phyloP scores from a whole-genome alignment of 2,329 filamentous ascomycete genomes.

The Annulohypoxylon truncatum region DNA sequence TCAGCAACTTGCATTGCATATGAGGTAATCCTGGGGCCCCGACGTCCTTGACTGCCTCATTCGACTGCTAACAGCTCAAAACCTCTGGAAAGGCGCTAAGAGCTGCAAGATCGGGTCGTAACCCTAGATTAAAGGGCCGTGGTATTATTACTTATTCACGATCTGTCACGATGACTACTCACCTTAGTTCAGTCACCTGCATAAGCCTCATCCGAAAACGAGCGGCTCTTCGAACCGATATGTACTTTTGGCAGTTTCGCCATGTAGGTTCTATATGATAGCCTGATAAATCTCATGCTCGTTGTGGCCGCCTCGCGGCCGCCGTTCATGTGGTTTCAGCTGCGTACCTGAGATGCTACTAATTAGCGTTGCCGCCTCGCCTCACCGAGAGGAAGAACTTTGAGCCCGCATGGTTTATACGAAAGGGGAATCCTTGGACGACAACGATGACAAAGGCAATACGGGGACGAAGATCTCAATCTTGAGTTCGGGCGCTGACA shows the following conservation, averaged over 20 bases:
- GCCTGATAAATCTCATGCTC: background rate
- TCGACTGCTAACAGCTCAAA: background rate
- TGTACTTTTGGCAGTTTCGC: background rate
- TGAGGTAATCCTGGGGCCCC: background rate
- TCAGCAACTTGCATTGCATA: conserved; percentile 21
- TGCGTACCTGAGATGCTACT: background rate
- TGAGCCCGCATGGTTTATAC: background rate
- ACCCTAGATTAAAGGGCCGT: background rate
- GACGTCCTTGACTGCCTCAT: background rate
- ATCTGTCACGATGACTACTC: conserved; percentile 26
- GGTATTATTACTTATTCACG: conserved; percentile 6
- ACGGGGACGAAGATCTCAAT: background rate
- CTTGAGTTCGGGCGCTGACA: background rate
- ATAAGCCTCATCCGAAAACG: background rate
- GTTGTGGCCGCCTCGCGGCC: background rate
- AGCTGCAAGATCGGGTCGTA: background rate
- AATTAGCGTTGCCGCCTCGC: background rate
- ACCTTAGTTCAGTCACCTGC: background rate
- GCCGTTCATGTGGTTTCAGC: background rate
- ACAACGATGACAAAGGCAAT: conserved; percentile 7
- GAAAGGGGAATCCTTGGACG: background rate
- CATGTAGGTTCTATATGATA: background rate
- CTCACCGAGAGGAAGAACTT: background rate
- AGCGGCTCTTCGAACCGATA: background rate
- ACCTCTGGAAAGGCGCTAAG: background rate